Base-by-base conservation (phyloP, 768 basidiomycete species). In the Serendipita sp. region DNA sequence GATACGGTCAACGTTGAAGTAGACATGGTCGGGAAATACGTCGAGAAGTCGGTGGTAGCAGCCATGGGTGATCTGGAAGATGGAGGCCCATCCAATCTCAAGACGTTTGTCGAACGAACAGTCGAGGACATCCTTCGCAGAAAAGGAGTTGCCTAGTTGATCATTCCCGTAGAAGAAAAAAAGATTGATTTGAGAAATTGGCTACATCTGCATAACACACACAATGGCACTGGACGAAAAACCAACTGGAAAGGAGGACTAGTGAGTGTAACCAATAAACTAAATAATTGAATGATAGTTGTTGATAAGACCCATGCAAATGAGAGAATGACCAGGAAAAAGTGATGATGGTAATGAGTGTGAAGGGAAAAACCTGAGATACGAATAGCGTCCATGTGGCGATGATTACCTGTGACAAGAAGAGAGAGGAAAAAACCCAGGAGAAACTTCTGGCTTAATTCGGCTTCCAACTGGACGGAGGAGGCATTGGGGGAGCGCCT, bases 21-120 rank as follows among this genome's bases (percentile, higher is more conserved):
- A 48, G 92, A 96, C 72, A 91, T 92, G 83, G 85, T 94, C 18
- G 92, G 89, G 15, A 95, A 95, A 74, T 92, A 90, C 68, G 89
- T 94, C 3, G 81, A 82, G 70, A 92, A 92, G 78, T 86, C 89
- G 64, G 88, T 94, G 1, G 71, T 75, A 13, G 85, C 86, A 45
- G 83, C 83, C 62, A 75, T 90, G 46, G 80, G 80, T 4, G 83
- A 37, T 10, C 34, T 60, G 8, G 56, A 60, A 56, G 68, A 11
- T 53, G 11, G 38, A 15, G 32, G 64, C 38, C 45, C 54, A 24
- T 32, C 28, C 16, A 24, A 10, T 24, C 28, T 60, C 16, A 60
- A 60, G 56, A 32, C 30, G 8, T 35, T 60, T 30, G 34, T 60
- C 16, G 56, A 60, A 60, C 28, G 56, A 4, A 60, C 56, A 60